Evolutionary conservation across 192 early-diverging fungal species (phyloP).

Genomic region (Gamsiella multidivaricata): DNA sequence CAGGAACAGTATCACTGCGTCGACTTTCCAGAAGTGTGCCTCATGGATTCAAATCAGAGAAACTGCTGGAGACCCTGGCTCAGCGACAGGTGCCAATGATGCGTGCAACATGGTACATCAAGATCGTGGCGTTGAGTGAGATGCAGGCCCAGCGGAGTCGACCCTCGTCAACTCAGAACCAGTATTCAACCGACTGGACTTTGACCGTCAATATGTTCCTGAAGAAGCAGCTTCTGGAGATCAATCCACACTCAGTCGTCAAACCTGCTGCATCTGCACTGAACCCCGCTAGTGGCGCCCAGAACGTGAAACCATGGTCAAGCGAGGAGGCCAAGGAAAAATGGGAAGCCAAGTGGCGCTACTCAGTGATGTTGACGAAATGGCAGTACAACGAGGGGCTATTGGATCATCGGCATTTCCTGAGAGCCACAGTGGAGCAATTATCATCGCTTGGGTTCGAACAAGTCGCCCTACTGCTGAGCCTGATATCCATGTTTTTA

Average conservation of each 20-base stretch:
- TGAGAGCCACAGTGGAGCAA: conserved; percentile 59
- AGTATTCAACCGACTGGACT: conserved; percentile 59
- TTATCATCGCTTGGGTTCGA: conserved; percentile 52
- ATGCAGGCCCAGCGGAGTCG: conserved; percentile 56
- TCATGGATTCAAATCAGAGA: conserved; percentile 70
- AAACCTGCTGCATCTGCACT: conserved; percentile 20
- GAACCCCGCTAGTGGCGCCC: conserved; percentile 38
- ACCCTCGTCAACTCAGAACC: conserved; percentile 14
- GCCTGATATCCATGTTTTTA: conserved; percentile 62
- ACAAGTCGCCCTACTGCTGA: conserved; percentile 56
- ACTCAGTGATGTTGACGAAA: conserved; percentile 62
- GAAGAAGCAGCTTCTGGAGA: conserved; percentile 58
- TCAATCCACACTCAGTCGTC: conserved; percentile 41
- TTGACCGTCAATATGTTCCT: conserved; percentile 55
- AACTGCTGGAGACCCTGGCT: conserved; percentile 67
- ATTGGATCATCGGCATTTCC: conserved; percentile 61
- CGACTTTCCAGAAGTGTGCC: conserved; percentile 63
- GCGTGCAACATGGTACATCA: conserved; percentile 78
- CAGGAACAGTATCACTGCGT: conserved; percentile 54
- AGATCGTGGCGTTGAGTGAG: conserved; percentile 72
- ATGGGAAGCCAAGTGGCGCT: conserved; percentile 59
- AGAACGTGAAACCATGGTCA: conserved; percentile 56
- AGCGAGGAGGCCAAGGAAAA: conserved; percentile 56
- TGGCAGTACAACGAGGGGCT: conserved; percentile 69
- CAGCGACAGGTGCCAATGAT: conserved; percentile 66